Evolutionary conservation across 2,329 filamentous ascomycete species (phyloP).

Genomic region (Chaetomiaceae sp.): DNA sequence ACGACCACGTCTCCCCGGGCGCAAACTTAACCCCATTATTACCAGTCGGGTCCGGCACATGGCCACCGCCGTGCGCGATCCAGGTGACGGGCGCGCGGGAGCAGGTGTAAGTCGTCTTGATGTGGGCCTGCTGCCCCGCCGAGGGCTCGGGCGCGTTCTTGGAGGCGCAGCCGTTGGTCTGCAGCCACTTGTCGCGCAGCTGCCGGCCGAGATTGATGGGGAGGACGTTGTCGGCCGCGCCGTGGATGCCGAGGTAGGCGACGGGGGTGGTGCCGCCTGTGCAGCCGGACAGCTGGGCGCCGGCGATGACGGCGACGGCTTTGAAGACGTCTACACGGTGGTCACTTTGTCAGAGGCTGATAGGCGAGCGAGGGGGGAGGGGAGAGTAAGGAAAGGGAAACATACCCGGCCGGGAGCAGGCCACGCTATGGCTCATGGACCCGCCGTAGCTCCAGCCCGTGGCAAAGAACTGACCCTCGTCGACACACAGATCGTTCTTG

Average conservation of each 20-base stretch:
- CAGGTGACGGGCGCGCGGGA: conserved; percentile 20
- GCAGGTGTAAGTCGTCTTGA: conserved; percentile 21
- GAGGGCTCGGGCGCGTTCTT: conserved; percentile 15
- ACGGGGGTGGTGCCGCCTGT: conserved; percentile 17
- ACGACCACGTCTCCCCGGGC: conserved; percentile 23
- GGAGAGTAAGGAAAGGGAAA: neutral
- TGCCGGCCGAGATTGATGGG: conserved; percentile 13
- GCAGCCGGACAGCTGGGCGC: conserved; percentile 16
- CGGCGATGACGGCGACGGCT: conserved; percentile 30
- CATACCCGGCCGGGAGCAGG: conserved; percentile 36
- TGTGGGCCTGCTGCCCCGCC: conserved; percentile 9
- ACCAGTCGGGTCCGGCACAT: conserved; percentile 20
- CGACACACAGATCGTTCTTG: conserved; percentile 39
- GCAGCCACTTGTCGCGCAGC: conserved; percentile 20
- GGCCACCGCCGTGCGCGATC: conserved; percentile 23
- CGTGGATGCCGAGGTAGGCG: conserved; percentile 20
- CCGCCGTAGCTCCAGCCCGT: conserved; percentile 43
- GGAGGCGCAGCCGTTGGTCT: conserved; percentile 20
- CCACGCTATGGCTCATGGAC: conserved; percentile 39
- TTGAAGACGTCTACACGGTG: conserved; percentile 34
- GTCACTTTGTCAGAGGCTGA: neutral
- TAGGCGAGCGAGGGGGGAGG: neutral
- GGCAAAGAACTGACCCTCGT: conserved; percentile 39
- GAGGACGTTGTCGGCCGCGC: conserved; percentile 19
- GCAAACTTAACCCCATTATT: conserved; percentile 19